Base-by-base conservation (phyloP, 805 yeast genomes). In the Cyberlindnera mycetangii region DNA sequence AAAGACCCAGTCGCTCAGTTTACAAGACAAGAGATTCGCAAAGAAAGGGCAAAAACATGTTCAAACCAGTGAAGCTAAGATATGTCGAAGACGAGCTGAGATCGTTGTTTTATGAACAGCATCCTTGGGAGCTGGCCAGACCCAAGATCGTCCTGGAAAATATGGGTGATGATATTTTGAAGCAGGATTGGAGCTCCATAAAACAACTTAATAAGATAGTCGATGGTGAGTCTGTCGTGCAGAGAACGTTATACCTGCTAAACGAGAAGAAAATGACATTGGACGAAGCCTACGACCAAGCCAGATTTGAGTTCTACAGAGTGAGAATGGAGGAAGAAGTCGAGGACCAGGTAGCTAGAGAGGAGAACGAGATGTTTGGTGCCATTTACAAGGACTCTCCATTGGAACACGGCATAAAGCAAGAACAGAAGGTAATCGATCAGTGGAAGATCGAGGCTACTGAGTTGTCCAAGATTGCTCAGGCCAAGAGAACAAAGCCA, bases 121-220 rank as follows among this genome's bases (percentile, higher is more conserved):
- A 93, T 66, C 99, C 99, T 7, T 93, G 99, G 99, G 99, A 93
- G 67, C 71, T 90, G 42, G 88, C 98, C 2, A 78, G 95, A 54
- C 97, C 98, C 12, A 87, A 86, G 61, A 74, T 79, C 22, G 67
- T 93, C 53, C 74, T 89, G 37, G 99, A 93, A 64, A 85, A 81
- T 56, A 72, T 74, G 30, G 87, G 85, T 7, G 70, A 74, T 35
- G 88, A 85, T 37, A 56, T 64, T 32, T 47, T 55, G 3, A 58
- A 62, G 7, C 71, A 72, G 46, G 89, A 93, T 64, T 93, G 99
- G 98, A 73, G 83, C 37, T 72, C 72, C 40, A 76, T 93, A 63
- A 75, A 76, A 53, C 98, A 93, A 64, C 62, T 81, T 25, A 68
- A 74, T 36, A 83, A 83, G 61, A 84, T 83, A 18, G 71, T 93